Evolutionary conservation across 2,329 filamentous ascomycete species (phyloP).

Genomic region (Neofusicoccum cordaticola): DNA sequence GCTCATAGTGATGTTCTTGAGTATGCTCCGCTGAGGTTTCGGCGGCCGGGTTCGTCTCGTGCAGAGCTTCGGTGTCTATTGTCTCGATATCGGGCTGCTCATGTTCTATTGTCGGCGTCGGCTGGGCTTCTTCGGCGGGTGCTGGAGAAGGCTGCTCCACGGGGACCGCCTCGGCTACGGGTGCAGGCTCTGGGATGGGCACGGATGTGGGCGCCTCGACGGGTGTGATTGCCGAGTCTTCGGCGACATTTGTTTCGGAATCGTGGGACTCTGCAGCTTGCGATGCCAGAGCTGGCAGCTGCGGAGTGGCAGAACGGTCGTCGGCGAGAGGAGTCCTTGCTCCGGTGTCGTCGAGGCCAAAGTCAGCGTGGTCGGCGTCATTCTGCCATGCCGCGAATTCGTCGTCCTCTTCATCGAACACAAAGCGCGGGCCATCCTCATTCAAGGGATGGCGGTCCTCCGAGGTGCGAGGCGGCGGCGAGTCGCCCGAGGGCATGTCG

Average conservation of each 20-base stretch:
- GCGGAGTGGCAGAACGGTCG: constrained; percentile 2
- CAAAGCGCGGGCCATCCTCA: not conserved
- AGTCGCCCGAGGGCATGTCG: not conserved
- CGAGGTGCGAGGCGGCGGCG: constrained; percentile 15
- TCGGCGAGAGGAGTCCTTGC: not conserved
- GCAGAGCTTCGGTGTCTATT: constrained; percentile 18
- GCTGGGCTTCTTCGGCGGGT: not conserved
- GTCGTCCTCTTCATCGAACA: constrained; percentile 11
- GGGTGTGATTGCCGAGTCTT: not conserved
- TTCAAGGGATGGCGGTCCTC: constrained; percentile 17
- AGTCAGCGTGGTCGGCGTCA: not conserved
- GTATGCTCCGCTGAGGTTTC: constrained; percentile 21
- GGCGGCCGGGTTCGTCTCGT: constrained; percentile 19
- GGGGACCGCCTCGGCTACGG: not conserved
- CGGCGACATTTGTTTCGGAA: not conserved
- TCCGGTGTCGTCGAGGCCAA: not conserved
- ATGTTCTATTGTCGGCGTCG: constrained; percentile 12
- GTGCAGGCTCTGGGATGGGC: not conserved
- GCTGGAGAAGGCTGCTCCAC: not conserved
- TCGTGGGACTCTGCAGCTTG: not conserved
- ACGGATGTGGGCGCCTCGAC: not conserved
- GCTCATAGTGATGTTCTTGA: constrained; percentile 42
- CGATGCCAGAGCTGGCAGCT: not conserved
- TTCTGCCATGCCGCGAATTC: constrained; percentile 1
- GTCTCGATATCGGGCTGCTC: constrained; percentile 17